Base-by-base conservation (phyloP, 306 rosid species). In the Inga oerstediana region DNA sequence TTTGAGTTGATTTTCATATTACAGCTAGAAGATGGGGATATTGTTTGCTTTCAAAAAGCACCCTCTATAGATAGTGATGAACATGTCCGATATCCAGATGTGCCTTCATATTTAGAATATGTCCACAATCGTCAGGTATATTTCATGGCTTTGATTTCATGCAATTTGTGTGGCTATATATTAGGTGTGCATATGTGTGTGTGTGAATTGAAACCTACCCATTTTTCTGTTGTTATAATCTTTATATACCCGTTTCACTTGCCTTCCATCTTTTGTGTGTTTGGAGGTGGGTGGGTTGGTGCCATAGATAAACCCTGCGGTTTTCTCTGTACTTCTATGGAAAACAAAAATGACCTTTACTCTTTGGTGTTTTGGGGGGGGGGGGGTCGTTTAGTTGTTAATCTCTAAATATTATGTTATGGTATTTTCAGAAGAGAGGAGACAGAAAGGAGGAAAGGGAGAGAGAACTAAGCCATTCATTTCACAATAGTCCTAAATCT, bases 11-110 rank as follows among this genome's bases (percentile, higher is more conserved):
- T 77, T 77, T 43, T 80, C 61, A 56, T 69, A 48, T 82, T 77
- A 75, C 90, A 97, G 99, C 89, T 97, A 78, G 98, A 97, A 88
- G 98, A 97, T 85, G 99, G 99, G 45, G 99, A 97, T 82, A 92
- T 97, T 82, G 58, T 97, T 51, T 97, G 98, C 90, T 92, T 90
- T 84, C 99, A 97, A 84, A 97, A 94, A 84, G 85, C 91, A 75
- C 82, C 80, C 81, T 10, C 68, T 3, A 12, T 62, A 30, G 68
- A 62, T 27, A 62, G 17, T 27, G 68, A 27, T 27, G 68, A 62
- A 12, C 68, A 27, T 24, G 35, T 62, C 68, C 97, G 97, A 76
- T 97, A 92, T 85, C 91, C 95, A 13, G 99, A 94, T 11, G 98
- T 97, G 79, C 97, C 99, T 46, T 94, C 98, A 46, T 97, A 94